phyloP scores from a whole-genome alignment of 306 rosid species.

The Sicyos edulis region DNA sequence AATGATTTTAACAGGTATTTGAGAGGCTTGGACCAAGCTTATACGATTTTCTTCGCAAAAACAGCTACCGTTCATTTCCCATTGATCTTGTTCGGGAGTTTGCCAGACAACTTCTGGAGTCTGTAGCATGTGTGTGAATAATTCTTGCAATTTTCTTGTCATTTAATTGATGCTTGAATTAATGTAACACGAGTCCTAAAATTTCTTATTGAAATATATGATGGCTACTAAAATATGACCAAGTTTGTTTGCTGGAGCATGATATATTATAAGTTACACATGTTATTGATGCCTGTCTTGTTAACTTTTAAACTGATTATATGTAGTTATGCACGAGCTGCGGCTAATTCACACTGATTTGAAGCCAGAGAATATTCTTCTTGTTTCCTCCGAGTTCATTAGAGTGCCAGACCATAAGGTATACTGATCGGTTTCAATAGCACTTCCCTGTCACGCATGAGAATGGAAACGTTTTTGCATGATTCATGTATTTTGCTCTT shows the following conservation, averaged over 20 bases:
- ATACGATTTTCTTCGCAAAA: conserved; percentile 89
- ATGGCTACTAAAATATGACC: background rate
- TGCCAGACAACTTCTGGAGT: conserved; percentile 99
- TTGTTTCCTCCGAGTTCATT: conserved; percentile 47
- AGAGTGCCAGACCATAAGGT: conserved; percentile 82
- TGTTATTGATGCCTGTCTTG: conserved; percentile 10
- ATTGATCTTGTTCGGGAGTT: conserved; percentile 99
- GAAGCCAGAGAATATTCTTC: conserved; percentile 59
- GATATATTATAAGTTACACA: background rate
- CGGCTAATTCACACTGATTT: conserved; percentile 72
- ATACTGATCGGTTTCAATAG: background rate
- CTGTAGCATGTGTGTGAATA: conserved; percentile 97
- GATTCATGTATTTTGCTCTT: background rate
- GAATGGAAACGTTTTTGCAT: background rate
- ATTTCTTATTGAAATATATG: conserved; percentile 5
- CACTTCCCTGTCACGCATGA: background rate
- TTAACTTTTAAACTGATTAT: conserved; percentile 23
- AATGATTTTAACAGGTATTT: conserved; percentile 84
- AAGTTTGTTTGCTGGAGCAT: conserved; percentile 13
- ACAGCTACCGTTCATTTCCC: conserved; percentile 89
- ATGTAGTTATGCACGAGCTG: conserved; percentile 75
- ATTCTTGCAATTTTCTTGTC: conserved; percentile 27
- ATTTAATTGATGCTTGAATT: conserved; percentile 19
- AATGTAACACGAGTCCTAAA: background rate
- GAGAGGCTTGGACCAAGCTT: conserved; percentile 96